Evolutionary conservation across 208 protist species (phyloP).

Genomic region (Trichomonas tenax): DNA sequence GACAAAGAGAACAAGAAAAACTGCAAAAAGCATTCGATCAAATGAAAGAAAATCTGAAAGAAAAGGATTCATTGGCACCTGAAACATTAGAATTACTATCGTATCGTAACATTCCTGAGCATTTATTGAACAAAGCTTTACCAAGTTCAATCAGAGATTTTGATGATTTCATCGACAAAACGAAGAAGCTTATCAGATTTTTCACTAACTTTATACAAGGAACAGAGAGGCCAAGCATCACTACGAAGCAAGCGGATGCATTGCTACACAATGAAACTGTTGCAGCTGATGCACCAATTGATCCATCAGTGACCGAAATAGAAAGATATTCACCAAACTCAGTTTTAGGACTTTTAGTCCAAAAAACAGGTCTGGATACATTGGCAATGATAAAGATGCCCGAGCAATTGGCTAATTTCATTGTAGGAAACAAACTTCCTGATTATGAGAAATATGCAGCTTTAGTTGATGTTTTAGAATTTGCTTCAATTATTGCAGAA

Average conservation of each 20-base stretch:
- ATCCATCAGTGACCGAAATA: not conserved
- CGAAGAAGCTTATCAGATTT: not conserved
- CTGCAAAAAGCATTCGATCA: not conserved
- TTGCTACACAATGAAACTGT: not conserved
- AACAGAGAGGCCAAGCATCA: not conserved
- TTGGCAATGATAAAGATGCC: not conserved
- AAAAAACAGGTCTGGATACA: not conserved
- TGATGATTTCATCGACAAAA: not conserved
- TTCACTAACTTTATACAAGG: not conserved
- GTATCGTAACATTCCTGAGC: not conserved
- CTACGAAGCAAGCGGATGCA: not conserved
- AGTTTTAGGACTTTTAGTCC: not conserved
- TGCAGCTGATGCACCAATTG: not conserved
- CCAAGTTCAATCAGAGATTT: not conserved
- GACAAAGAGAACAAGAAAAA: not conserved
- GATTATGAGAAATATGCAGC: slow-evolving; percentile 69
- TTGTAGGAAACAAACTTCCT: slow-evolving; percentile 54
- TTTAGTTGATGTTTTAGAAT: slow-evolving; percentile 69
- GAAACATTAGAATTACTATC: not conserved
- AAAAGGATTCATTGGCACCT: not conserved
- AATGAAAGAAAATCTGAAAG: not conserved
- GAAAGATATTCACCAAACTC: not conserved
- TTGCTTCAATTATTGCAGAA: slow-evolving; percentile 75
- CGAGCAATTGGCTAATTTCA: not conserved
- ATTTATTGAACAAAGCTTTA: not conserved